These are phyloP conservation scores for Akebia trifoliata DNA, from an alignment of 164 flowering plant genomes.

Conservation along the genomic window DNA sequence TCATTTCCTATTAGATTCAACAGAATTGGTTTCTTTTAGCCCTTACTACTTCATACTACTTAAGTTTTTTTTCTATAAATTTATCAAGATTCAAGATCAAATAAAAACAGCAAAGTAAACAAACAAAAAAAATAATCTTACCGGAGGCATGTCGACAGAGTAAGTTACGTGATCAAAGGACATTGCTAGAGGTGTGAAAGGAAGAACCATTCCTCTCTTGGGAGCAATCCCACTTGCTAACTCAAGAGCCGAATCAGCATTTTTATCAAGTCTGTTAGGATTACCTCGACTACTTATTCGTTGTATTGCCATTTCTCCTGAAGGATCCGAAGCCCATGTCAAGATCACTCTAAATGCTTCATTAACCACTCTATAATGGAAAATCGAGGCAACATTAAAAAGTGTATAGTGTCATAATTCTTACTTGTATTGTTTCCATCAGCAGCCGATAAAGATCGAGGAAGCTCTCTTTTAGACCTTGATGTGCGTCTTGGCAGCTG, in stretches of 20 bases:
- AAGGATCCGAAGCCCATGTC: slow-evolving; percentile 3
- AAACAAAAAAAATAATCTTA: slow-evolving; percentile 25
- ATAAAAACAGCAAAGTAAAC: neutral
- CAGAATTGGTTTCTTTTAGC: neutral
- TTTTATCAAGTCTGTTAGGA: slow-evolving; percentile 30
- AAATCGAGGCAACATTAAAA: neutral
- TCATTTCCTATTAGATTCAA: slow-evolving; percentile 23
- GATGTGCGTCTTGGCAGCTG: slow-evolving; percentile 17
- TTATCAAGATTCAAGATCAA: neutral
- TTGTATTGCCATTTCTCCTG: slow-evolving; percentile 63
- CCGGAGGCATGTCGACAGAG: slow-evolving; percentile 88
- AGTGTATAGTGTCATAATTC: neutral
- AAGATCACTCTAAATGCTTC: neutral
- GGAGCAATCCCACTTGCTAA: slow-evolving; percentile 58
- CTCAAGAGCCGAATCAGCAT: slow-evolving; percentile 41
- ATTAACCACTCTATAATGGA: neutral
- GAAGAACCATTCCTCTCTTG: slow-evolving; percentile 96
- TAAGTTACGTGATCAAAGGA: slow-evolving; percentile 66
- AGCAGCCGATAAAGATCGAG: slow-evolving; percentile 23
- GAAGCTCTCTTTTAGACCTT: slow-evolving; percentile 24
- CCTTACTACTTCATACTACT: neutral
- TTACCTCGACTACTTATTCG: slow-evolving; percentile 49
- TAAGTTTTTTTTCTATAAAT: neutral
- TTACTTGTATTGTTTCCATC: slow-evolving; percentile 71
- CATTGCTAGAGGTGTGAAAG: slow-evolving; percentile 82